Evolutionary conservation across 768 basidiomycete genomes (phyloP), one percentile per base, ranked within the genome.

Genomic region (Xerocomellus dryophilus): DNA sequence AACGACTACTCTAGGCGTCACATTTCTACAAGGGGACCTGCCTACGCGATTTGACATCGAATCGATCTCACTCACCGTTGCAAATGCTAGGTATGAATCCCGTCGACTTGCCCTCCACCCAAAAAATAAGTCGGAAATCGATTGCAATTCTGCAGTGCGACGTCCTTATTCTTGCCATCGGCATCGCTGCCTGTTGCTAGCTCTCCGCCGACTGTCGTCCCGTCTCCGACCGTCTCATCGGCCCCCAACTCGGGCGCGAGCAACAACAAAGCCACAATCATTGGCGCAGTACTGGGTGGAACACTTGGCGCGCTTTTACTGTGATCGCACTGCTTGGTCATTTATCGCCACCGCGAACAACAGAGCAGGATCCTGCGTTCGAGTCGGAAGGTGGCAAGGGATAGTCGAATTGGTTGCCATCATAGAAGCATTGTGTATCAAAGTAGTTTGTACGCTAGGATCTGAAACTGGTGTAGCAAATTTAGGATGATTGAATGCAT

Each of bases 1-100:
- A 18, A 68, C 70, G 15, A 78, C 78, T 0, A 75, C 73, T 0
- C 63, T 83, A 0, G 70, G 72, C 7, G 54, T 83, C 52, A 78
- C 76, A 1, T 78, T 73, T 54, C 45, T 75, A 7, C 66, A 65
- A 14, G 64, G 47, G 7, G 43, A 59, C 20, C 43, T 51, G 29
- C 61, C 65, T 34, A 53, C 74, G 8, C 69, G 64, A 44, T 66
- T 80, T 38, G 76, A 76, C 51, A 66, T 80, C 25, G 69, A 69
- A 23, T 62, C 57, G 7, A 70, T 80, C 20, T 65, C 63, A 2
- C 61, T 79, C 51, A 68, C 68, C 10, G 77, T 78, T 8, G 44
- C 69, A 4, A 70, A 73, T 44, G 60, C 68, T 27, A 69, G 70
- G 78, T 79, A 66, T 10, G 55, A 25, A 31, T 7, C 35, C 20